Base-by-base conservation (phyloP, 805 yeast genomes). In the Suhomyces canberraensis region DNA sequence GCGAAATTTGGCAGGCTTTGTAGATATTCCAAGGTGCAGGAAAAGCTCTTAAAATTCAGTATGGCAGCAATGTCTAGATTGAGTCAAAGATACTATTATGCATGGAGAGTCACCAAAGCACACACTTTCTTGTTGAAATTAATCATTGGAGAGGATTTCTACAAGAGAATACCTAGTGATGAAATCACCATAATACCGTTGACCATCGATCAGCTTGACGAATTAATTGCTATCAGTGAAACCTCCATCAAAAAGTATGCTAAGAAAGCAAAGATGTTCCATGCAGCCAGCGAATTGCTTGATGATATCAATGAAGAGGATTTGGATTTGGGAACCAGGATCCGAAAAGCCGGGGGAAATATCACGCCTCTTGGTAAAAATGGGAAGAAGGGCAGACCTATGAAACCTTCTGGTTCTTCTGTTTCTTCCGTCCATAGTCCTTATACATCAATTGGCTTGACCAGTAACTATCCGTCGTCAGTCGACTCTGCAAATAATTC, bases 81-180 rank as follows among this genome's bases (percentile, higher is more conserved):
- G 25, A 76, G 84, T 15, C 66, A 62, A 16, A 68, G 78, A 44
- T 82, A 81, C 50, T 78, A 76, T 40, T 80, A 79, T 49, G 84
- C 88, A 2, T 79, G 81, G 78, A 73, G 83, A 58, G 71, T 81
- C 53, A 68, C 77, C 25, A 81, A 79, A 47, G 80, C 84, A 1
- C 75, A 73, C 33, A 54, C 58, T 3, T 68, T 62, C 30, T 47
- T 78, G 16, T 44, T 73, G 15, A 62, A 56, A 16, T 35, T 71
- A 4, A 39, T 76, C 8, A 56, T 45, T 0, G 52, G 62, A 14
- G 49, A 60, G 26, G 61, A 56, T 3, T 48, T 54, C 22, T 60
- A 54, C 37, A 43, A 50, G 19, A 29, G 19, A 15, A 24, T 18
- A 9, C 19, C 11, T 11, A 25, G 16, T 14, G 26, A 37, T 16